phyloP scores from a whole-genome alignment of 164 flowering plant species.

The Vitis rotundifolia region DNA sequence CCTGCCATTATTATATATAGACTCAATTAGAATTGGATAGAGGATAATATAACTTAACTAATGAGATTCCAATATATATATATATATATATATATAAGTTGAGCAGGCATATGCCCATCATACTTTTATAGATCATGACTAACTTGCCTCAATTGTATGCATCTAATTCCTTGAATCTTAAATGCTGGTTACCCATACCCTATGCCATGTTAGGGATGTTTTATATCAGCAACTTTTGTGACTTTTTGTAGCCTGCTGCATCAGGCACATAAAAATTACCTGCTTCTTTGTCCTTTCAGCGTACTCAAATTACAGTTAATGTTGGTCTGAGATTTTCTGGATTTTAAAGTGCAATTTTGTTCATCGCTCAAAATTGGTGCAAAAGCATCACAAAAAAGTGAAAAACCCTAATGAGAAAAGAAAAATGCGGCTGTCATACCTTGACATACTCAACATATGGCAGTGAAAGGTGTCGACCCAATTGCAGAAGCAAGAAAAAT shows the following conservation, averaged over 20 bases:
- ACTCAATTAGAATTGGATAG: constrained; percentile 1
- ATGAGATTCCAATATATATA: too few species aligned
- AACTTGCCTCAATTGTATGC: too few species aligned
- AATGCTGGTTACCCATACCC: too few species aligned
- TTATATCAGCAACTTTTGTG: too few species aligned
- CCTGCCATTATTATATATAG: constrained; percentile 48
- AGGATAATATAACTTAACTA: not conserved
- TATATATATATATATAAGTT: too few species aligned
- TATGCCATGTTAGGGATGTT: too few species aligned
- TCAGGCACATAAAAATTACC: not conserved
- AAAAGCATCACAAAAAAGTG: not conserved
- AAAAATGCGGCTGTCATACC: constrained; percentile 41
- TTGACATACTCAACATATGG: constrained; percentile 94
- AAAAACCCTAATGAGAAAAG: not conserved
- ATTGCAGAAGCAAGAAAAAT: constrained; percentile 77
- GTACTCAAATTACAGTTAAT: not conserved
- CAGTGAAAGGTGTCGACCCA: constrained; percentile 83
- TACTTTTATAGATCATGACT: too few species aligned
- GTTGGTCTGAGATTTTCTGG: not conserved
- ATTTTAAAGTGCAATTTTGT: not conserved
- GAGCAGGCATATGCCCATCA: too few species aligned
- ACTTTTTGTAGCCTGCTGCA: not conserved
- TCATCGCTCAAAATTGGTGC: too few species aligned
- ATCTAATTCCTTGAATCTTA: too few species aligned
- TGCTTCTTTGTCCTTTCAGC: not conserved